Percentiles rank a stretch among this genome's conserved stretches.
These are phyloP conservation scores for Nevesoporus exiguus DNA, from an alignment of 768 basidiomycete species.

Conservation along the genomic window DNA sequence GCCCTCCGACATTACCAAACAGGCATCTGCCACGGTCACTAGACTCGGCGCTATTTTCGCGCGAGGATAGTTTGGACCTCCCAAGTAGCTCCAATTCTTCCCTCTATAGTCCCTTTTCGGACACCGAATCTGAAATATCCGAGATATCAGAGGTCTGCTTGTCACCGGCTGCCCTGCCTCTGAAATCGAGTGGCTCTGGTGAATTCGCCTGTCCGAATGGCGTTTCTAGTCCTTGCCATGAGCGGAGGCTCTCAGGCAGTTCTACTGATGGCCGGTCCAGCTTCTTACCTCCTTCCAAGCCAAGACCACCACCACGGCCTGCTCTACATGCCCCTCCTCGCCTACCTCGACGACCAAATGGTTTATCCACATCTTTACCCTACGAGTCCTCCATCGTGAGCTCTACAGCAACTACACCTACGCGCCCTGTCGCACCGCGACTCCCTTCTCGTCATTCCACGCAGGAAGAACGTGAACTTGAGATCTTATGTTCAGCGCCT, in stretches of 20 bases:
- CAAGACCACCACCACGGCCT: slow-evolving; percentile 24
- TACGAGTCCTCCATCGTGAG: neutral
- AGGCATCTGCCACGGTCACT: slow-evolving; percentile 18
- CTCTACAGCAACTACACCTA: slow-evolving; percentile 8
- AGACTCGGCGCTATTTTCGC: slow-evolving; percentile 18
- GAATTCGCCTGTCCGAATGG: neutral
- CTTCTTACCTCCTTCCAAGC: slow-evolving; percentile 12
- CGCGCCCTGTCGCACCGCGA: slow-evolving; percentile 30
- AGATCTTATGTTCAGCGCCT: slow-evolving; percentile 14
- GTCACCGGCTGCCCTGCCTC: slow-evolving; percentile 3
- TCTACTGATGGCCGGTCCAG: slow-evolving; percentile 21
- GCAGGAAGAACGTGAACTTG: slow-evolving; percentile 9
- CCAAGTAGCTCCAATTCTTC: slow-evolving; percentile 21
- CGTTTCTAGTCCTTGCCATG: neutral
- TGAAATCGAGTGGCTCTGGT: slow-evolving; percentile 8
- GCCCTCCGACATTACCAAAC: slow-evolving; percentile 17
- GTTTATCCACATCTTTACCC: neutral
- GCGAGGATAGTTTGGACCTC: slow-evolving; percentile 21
- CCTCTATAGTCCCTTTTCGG: slow-evolving; percentile 29
- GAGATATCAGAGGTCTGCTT: slow-evolving; percentile 19
- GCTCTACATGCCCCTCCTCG: slow-evolving; percentile 15
- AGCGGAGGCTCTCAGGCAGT: slow-evolving; percentile 18
- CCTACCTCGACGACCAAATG: slow-evolving; percentile 18
- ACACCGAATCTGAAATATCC: slow-evolving; percentile 28
- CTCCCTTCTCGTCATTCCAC: slow-evolving; percentile 38